Evolutionary conservation across 1,139 yeast species (phyloP).

Genomic region (Spencermartinsiella ligniputridi): DNA sequence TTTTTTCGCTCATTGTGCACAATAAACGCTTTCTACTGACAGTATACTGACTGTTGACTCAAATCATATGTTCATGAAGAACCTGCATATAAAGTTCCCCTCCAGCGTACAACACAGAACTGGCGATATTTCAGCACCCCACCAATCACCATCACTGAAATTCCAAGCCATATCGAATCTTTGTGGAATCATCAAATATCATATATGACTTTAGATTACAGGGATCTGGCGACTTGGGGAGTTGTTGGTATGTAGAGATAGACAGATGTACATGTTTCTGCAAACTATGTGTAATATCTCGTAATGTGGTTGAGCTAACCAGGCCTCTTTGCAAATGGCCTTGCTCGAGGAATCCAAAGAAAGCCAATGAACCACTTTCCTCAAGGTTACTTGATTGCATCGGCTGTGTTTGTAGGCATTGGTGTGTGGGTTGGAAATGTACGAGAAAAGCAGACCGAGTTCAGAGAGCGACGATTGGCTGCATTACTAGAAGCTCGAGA

Average conservation of each 20-base stretch:
- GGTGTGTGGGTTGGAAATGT: conserved; percentile 30
- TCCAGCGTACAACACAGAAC: neutral
- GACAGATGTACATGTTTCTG: neutral
- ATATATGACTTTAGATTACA: neutral
- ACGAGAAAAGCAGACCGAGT: conserved; percentile 30
- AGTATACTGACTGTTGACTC: too few relatives aligned
- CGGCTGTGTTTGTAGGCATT: conserved; percentile 32
- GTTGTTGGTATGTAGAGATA: neutral
- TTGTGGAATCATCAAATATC: too few relatives aligned
- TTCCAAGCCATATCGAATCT: neutral
- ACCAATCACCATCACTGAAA: neutral
- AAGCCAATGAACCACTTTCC: conserved; percentile 36
- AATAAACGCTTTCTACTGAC: too few relatives aligned
- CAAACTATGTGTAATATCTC: neutral
- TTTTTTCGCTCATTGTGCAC: neutral
- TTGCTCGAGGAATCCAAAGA: conserved; percentile 36
- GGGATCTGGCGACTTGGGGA: neutral
- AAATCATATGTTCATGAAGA: too few relatives aligned
- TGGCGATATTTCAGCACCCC: neutral
- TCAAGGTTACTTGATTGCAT: conserved; percentile 31
- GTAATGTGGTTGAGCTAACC: conserved; percentile 4
- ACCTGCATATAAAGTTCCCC: too few relatives aligned
- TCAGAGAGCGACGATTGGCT: conserved; percentile 31
- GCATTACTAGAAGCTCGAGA: conserved; percentile 29
- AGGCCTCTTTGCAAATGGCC: conserved; percentile 34